Base-by-base conservation (phyloP, 2,329 filamentous ascomycete genomes). In the Bipolaris bicolor region DNA sequence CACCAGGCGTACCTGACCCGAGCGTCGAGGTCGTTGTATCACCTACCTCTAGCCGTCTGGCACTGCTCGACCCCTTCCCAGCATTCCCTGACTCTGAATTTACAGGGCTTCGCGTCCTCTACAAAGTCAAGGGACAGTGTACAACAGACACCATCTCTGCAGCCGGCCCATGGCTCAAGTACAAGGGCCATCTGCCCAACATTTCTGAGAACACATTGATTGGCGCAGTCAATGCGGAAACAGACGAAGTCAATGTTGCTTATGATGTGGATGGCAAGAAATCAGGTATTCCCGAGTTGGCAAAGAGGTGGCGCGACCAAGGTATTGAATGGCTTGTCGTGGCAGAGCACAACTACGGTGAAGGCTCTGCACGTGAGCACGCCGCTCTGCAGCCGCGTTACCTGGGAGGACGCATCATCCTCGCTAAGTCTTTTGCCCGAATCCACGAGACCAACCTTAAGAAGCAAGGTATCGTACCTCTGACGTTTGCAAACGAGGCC, bases 131-230 rank as follows among this genome's bases (percentile, higher is more conserved):
- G 63, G 95, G 95, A 64, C 97, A 99, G 81, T 99, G 95, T 84
- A 99, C 95, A 55, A 99, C 95, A 41, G 95, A 99, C 79, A 98
- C 95, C 68, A 99, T 99, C 79, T 98, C 93, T 36, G 94, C 94
- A 33, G 94, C 94, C 1, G 94, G 94, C 5, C 94, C 94, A 15
- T 98, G 94, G 94, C 86, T 99, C 67, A 98, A 98, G 80, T 99
- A 98, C 87, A 98, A 98, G 84, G 95, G 95, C 62, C 95, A 99
- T 79, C 86, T 99, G 62, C 92, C 95, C 77, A 99, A 99, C 83
- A 99, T 99, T 77, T 90, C 89, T 68, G 92, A 92, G 74, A 99
- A 99, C 85, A 99, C 95, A 2, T 87, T 99, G 65, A 97, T 97
- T 79, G 95, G 92, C 52, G 95, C 95, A 58, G 84, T 93, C 74